Base-by-base conservation (phyloP, 1,139 yeast species). In the Lodderomyces margitis region DNA sequence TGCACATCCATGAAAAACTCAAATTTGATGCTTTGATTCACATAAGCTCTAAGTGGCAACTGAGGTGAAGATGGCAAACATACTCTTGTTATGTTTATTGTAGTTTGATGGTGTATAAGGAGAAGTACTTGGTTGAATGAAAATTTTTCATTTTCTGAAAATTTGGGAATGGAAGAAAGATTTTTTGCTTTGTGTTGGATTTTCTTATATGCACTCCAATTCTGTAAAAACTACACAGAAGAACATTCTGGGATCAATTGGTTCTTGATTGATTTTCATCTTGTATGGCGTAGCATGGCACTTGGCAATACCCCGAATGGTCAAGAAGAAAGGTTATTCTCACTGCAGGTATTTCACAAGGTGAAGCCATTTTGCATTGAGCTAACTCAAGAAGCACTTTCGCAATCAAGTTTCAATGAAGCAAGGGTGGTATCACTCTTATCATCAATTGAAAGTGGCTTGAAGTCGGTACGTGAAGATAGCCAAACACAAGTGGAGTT, bases 351-450 rank as follows among this genome's bases (percentile, higher is more conserved):
- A 16, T 71, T 71, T 47, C 43, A 42, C 2, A 46, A 49, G 36
- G 44, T 70, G 28, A 68, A 67, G 43, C 70, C 72, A 0, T 33
- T 45, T n/a, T 71, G 76, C 46, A 61, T 64, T 28, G 56, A 56
- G 38, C 51, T 69, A 27, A 58, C 69, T 1, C 56, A 53, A 38
- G 44, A 56, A 23, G 51, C 62, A 4, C 38, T 52, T 3, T 20
- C 23, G 12, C 40, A 43, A 4, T 37, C 51, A 2, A 39, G 36
- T 8, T 51, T 59, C 37, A 47, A 49, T 17, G 46, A 48, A 1
- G 41, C 47, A 11, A 44, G 38, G 37, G 38, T 47, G 9, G 17
- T 40, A n/a, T 30, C 44, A 7, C 34, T 50, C 23, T 41, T 50
- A 24, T 46, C 37, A 15, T 39, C 47, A 30, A 46, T 57, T 25